These are phyloP conservation scores for Cryptosporidium tyzzeri DNA, from an alignment of 169 alveolate species.

Conservation along the genomic window DNA sequence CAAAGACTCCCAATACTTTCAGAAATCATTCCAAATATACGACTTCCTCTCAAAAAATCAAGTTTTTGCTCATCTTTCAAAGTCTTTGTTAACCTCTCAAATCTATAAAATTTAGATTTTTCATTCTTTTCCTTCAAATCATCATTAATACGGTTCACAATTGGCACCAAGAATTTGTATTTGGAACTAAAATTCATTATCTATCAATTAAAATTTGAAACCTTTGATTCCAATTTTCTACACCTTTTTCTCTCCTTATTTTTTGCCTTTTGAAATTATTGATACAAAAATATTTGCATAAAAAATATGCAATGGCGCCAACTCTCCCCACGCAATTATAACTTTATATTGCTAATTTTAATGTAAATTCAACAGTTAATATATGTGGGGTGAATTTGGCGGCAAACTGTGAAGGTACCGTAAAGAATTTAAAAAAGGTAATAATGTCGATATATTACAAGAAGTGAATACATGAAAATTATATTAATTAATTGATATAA, in stretches of 20 bases:
- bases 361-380: not conserved
- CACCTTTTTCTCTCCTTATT: not conserved
- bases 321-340: conserved; percentile 34
- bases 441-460: conserved; percentile 14
- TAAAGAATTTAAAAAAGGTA: not conserved
- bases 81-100: not conserved
- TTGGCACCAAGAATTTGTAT: conserved; percentile 12
- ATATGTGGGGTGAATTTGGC: not conserved
- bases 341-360: not conserved
- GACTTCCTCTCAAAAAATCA: not conserved
- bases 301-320: conserved; percentile 44
- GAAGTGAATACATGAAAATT: conserved; percentile 6
- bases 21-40: not conserved
- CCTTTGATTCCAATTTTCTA: not conserved
- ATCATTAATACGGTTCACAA: not conserved
- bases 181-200: not conserved
- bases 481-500: not conserved
- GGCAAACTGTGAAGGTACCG: conserved; percentile 4
- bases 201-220: not conserved
- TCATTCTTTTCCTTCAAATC: conserved; percentile 1
- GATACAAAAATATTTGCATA: conserved; percentile 6
- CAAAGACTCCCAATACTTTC: not conserved
- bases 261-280: not conserved
- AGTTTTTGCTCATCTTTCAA: not conserved
- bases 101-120: not conserved